Evolutionary conservation across 192 early-diverging fungal genomes (phyloP), one percentile per base, ranked within the genome.

Genomic region (Umbelopsis sp.): DNA sequence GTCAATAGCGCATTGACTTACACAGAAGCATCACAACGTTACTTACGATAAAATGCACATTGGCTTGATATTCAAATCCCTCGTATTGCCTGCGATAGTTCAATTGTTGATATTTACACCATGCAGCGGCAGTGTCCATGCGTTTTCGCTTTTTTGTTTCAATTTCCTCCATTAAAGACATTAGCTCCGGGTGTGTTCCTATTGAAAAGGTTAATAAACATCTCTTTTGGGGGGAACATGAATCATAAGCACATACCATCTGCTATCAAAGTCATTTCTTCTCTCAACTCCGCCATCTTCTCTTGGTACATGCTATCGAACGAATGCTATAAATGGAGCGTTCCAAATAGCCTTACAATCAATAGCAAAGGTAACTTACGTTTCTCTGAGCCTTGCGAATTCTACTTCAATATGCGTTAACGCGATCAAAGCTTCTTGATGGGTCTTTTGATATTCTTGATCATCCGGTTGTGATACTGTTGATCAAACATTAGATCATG

Each of bases 351-450:
- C 5, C 37, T 41, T 41, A 41, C 10, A 41, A 41, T 0, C 1
- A 41, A 1, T 41, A 6, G 6, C 5, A 10, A 4, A 41, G 16
- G 9, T 25, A 13, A 69, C 82, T 64, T 82, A 87, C 85, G 83
- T 87, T 52, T 87, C 85, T 23, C 85, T 67, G 51, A 85, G 71
- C 49, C 77, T 74, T 20, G 85, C 85, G 75, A 87, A 87, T 55
- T 85, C 85, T 9, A 85, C 64, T 70, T 87, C 85, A 47, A 87
- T 87, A 69, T 78, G 78, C 4, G 81, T 85, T 50, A 87, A 72
- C 4, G 84, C 82, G 3, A 84, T 72, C 49, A 85, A 61, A 9
- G 85, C 85, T 49, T 83, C 84, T 66, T 80, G 80, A 68, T 84
- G 85, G 21, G 70, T 49, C 35, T 72, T 71, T 67, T 85, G 79